A percentile compares a stretch with the other conserved stretches of the same genome.
Conservation (phyloP, 176 grass and related monocot genomes). For the Zizania latifolia region DNA sequence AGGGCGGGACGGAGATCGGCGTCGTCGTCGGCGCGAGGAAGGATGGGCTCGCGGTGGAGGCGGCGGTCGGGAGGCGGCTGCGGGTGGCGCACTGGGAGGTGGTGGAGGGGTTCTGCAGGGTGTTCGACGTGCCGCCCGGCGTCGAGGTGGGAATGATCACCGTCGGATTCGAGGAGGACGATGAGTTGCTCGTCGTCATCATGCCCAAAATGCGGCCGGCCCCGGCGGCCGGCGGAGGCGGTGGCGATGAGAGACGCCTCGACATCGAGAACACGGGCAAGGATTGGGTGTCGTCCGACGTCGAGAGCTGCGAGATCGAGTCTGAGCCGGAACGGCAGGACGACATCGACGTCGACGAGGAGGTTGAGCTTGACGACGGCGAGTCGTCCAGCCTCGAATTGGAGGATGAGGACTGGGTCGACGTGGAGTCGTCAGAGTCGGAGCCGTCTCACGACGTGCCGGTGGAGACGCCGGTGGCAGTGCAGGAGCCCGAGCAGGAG, state of each 20-base stretch:
- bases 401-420: slow-evolving; percentile 29
- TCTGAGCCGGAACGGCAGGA: neutral
- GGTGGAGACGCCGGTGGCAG: neutral
- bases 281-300: neutral
- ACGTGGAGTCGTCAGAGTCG: slow-evolving; percentile 9
- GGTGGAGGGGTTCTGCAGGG: slow-evolving; percentile 44
- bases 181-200: slow-evolving; percentile 61
- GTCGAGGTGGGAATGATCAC: slow-evolving; percentile 36
- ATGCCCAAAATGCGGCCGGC: slow-evolving; percentile 47
- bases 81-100: slow-evolving; percentile 37
- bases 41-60: slow-evolving; percentile 38
- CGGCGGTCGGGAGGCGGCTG: slow-evolving; percentile 30
- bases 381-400: slow-evolving; percentile 1
- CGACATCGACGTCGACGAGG: slow-evolving; percentile 6
- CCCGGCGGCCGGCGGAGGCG: neutral
- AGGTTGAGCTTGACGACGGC: slow-evolving; percentile 23
- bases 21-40: slow-evolving; percentile 36
- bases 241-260: neutral
- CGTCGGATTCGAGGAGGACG: slow-evolving; percentile 68
- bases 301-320: neutral
- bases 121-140: slow-evolving; percentile 48
- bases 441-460: neutral
- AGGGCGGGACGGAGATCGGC: slow-evolving; percentile 39
- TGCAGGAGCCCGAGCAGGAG: neutral
- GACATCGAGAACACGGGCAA: slow-evolving; percentile 8